Conservation (phyloP, 2,329 filamentous ascomycete genomes). For the Claviceps purpurea region DNA sequence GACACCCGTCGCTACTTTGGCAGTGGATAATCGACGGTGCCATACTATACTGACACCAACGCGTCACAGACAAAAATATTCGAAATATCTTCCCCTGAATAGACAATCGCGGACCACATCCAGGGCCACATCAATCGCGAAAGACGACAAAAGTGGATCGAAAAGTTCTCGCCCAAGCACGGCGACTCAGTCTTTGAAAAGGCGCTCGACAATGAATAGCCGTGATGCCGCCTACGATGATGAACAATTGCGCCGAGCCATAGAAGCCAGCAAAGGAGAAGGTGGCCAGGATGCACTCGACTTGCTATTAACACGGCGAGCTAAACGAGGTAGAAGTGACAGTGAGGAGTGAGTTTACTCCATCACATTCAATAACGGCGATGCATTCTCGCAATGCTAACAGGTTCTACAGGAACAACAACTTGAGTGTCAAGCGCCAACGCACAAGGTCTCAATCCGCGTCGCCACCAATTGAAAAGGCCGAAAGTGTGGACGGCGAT, state of each 20-base stretch:
- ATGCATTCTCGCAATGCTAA: conserved; percentile 10
- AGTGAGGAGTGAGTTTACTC: conserved; percentile 71
- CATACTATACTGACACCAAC: conserved; percentile 30
- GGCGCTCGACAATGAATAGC: conserved; percentile 95
- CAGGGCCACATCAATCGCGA: conserved; percentile 50
- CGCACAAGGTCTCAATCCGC: conserved; percentile 67
- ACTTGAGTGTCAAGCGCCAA: conserved; percentile 62
- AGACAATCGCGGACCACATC: conserved; percentile 43
- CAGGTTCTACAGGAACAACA: conserved; percentile 40
- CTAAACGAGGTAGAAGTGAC: conserved; percentile 77
- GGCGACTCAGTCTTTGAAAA: conserved; percentile 52
- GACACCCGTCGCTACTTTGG: too few species aligned
- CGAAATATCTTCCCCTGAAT: conserved; percentile 49
- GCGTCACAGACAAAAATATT: conserved; percentile 45
- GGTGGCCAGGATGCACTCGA: conserved; percentile 37
- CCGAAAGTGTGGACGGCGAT: conserved; percentile 37
- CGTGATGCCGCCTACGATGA: conserved; percentile 91
- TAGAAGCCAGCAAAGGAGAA: conserved; percentile 90
- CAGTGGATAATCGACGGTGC: too few species aligned
- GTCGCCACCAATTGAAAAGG: conserved; percentile 35
- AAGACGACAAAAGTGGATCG: conserved; percentile 44
- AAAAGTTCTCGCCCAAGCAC: conserved; percentile 42
- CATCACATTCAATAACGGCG: not conserved
- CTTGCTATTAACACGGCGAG: conserved; percentile 42
- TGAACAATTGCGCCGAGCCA: conserved; percentile 73